Evolutionary conservation across 2,329 filamentous ascomycete species (phyloP), one percentile per base, ranked within the genome.

Genomic region (Cercospora brassicicola): DNA sequence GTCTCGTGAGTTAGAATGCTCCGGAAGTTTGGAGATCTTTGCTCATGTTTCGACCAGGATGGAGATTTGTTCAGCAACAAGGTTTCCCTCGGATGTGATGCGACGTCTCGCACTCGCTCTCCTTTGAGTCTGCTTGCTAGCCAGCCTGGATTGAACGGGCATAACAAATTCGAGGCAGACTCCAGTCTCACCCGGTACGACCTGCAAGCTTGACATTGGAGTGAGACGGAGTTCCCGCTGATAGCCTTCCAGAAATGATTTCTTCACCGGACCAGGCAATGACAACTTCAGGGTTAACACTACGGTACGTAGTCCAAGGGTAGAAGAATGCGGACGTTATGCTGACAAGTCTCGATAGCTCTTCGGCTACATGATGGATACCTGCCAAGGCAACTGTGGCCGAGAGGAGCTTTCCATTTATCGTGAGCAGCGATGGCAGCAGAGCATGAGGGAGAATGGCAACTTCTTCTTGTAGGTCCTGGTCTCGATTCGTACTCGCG

Each of bases 161-260:
- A 81, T 74, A 80, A 80, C 68, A 81, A 81, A 68, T 81, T 81
- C 65, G 79, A 81, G 51, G 72, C 71, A 9, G 79, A 81, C 65
- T 73, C 80, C 1, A 81, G 79, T 1, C 75, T 81, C 18, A 80
- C 79, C 23, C 48, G 48, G 48, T 30, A 55, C 13, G 48, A 13
- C 7, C 13, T 26, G 13, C 5, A 55, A 9, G 2, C 13, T 55
- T 26, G 11, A 15, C 11, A 15, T 10, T 5, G 4, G 2, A 3
- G 3, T 9, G 4, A 6, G 9, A 15, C 2, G 11, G 4, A 23
- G 30, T 28, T 55, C 13, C 4, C 26, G 6, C 48, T 55, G 48
- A 55, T 6, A 15, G 13, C 11, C 2, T 28, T 8, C 3, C 6
- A 75, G 79, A 23, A 76, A 77, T 62, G 79, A 81, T 69, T 81